Conservation (phyloP, 805 yeast species). For the Candida pseudoglaebosa region DNA sequence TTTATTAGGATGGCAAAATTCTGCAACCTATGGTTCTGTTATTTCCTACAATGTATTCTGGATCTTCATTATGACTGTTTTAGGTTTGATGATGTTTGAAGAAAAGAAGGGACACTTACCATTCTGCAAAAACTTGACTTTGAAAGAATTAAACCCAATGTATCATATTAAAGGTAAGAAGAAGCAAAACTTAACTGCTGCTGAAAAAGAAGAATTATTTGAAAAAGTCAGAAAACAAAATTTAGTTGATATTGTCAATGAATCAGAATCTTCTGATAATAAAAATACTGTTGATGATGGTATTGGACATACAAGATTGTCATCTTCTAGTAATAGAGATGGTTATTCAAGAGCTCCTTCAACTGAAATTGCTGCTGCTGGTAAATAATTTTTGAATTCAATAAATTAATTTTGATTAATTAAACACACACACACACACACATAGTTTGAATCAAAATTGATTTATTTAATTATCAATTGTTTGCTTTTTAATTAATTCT, state of each 20-base stretch:
- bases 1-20: constrained; percentile 93
- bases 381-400: not conserved
- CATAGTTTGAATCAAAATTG: not conserved
- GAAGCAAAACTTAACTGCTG: constrained; percentile 34
- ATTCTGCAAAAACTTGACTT: constrained; percentile 45
- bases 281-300: not conserved
- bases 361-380: not conserved
- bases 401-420: not conserved
- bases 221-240: constrained; percentile 1
- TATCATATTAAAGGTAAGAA: constrained; percentile 67
- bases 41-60: constrained; percentile 87
- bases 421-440: not conserved
- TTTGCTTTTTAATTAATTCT: too few relatives aligned
- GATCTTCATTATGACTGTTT: constrained; percentile 46
- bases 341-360: constrained; percentile 2
- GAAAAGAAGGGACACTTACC: constrained; percentile 84
- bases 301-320: not conserved
- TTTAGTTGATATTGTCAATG: not conserved
- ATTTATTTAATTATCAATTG: too few relatives aligned
- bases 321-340: not conserved
- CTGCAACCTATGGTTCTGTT: constrained; percentile 92
- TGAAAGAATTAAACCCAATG: constrained; percentile 60
- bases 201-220: constrained; percentile 34
- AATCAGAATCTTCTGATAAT: not conserved
- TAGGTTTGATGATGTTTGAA: constrained; percentile 68